Conservation (phyloP, 805 yeast species). For the Zygoascus tannicola region DNA sequence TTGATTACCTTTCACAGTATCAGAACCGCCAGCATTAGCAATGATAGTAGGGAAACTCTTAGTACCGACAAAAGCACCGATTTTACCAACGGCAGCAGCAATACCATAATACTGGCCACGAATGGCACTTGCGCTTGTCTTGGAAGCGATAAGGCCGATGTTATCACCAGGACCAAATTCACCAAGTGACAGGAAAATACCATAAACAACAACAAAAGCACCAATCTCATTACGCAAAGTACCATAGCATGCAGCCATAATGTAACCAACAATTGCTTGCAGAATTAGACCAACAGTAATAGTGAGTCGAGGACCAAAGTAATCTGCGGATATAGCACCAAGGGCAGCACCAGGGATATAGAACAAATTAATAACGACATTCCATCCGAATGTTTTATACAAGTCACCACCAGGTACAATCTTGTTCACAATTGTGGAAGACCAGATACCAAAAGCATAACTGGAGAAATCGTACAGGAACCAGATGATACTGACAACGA, state of each 20-base stretch:
- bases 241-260: conserved; percentile 67
- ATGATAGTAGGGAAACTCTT: conserved; percentile 80
- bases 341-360: conserved; percentile 83
- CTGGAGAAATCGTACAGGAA: conserved; percentile 82
- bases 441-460: conserved; percentile 81
- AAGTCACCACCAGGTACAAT: conserved; percentile 52
- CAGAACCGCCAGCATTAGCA: conserved; percentile 43
- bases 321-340: conserved; percentile 83
- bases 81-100: conserved; percentile 85
- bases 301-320: conserved; percentile 83
- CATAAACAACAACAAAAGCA: conserved; percentile 77
- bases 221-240: conserved; percentile 53
- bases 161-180: conserved; percentile 94
- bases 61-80: conserved; percentile 89
- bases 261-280: conserved; percentile 74
- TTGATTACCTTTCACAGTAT: conserved; percentile 46
- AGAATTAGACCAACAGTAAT: conserved; percentile 54
- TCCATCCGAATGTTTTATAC: conserved; percentile 83
- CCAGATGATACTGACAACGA: conserved; percentile 72
- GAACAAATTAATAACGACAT: conserved; percentile 75
- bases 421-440: conserved; percentile 58
- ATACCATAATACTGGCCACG: conserved; percentile 88
- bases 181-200: conserved; percentile 79
- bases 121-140: conserved; percentile 75
- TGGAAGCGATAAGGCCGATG: conserved; percentile 79